phyloP scores from a whole-genome alignment of 2,329 filamentous ascomycete species.

The Corynespora cassiicola region DNA sequence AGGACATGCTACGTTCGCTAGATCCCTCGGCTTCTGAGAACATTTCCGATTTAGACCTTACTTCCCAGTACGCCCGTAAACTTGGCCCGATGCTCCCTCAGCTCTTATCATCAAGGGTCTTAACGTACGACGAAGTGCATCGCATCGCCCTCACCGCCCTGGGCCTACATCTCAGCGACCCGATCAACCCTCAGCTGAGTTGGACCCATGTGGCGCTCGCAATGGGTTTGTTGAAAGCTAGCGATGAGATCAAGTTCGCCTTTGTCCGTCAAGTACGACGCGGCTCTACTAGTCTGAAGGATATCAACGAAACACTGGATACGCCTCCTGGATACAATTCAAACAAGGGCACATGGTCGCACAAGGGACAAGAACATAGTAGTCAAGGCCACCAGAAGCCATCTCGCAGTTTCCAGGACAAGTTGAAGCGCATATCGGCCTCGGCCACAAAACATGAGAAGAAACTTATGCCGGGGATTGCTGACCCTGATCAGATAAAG shows the following conservation, averaged over 20 bases:
- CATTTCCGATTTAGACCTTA: conserved; percentile 30
- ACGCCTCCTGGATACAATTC: too few relatives aligned
- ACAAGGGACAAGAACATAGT: neutral
- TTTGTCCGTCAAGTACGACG: too few relatives aligned
- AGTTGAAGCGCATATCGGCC: conserved; percentile 52
- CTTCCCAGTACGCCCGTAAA: conserved; percentile 18
- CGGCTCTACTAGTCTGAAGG: too few relatives aligned
- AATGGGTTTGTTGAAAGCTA: conserved; percentile 50
- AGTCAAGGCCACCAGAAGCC: too few relatives aligned
- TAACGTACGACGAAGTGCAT: conserved; percentile 67
- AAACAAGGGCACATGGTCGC: too few relatives aligned
- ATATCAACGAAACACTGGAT: too few relatives aligned
- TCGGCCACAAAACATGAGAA: conserved; percentile 76
- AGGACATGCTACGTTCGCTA: conserved; percentile 64
- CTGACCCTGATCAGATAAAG: conserved; percentile 80
- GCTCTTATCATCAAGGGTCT: conserved; percentile 54
- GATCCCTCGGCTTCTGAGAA: conserved; percentile 39
- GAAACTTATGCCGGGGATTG: conserved; percentile 79
- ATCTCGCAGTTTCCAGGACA: too few relatives aligned
- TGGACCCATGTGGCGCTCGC: conserved; percentile 51
- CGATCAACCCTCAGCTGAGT: conserved; percentile 33
- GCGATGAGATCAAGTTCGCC: conserved; percentile 56
- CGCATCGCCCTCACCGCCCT: conserved; percentile 62
- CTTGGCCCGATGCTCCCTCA: conserved; percentile 34
- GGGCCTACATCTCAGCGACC: conserved; percentile 46